phyloP scores from a whole-genome alignment of 768 basidiomycete genomes.

The Kwoniella heveanensis region DNA sequence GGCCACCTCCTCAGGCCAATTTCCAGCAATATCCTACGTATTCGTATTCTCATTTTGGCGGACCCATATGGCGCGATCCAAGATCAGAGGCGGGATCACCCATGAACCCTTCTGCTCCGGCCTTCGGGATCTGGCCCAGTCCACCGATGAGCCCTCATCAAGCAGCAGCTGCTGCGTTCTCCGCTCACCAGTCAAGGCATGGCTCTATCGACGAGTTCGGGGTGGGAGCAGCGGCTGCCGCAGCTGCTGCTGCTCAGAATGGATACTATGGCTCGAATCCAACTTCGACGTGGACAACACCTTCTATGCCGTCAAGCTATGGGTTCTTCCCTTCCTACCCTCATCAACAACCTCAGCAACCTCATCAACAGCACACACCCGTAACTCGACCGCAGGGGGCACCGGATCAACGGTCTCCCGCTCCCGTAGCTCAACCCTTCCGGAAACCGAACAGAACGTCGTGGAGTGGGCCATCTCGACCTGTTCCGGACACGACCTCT shows the following conservation, averaged over 20 bases:
- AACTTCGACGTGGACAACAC: constrained; percentile 21
- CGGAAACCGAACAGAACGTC: constrained; percentile 24
- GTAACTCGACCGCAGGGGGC: neutral
- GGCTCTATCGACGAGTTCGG: constrained; percentile 16
- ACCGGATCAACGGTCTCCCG: neutral
- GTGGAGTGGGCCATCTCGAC: constrained; percentile 32
- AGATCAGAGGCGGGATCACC: constrained; percentile 9
- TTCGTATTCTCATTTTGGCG: constrained; percentile 4
- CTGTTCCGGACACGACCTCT: neutral
- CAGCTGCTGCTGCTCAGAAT: neutral
- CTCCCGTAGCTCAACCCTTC: neutral
- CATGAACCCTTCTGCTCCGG: constrained; percentile 4
- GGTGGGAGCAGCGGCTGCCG: neutral
- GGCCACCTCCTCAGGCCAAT: neutral
- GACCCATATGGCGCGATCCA: constrained; percentile 4
- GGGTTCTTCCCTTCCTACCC: constrained; percentile 13
- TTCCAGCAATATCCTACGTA: constrained; percentile 16
- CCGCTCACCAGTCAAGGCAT: constrained; percentile 11
- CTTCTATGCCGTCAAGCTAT: constrained; percentile 14
- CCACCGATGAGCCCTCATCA: constrained; percentile 31
- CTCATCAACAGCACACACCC: neutral
- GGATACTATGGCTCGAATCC: constrained; percentile 10
- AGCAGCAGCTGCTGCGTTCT: neutral
- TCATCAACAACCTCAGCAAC: no score
- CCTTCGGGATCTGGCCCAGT: constrained; percentile 19